Base-by-base conservation (phyloP, 805 yeast genomes). In the Komagataella pastoris region DNA sequence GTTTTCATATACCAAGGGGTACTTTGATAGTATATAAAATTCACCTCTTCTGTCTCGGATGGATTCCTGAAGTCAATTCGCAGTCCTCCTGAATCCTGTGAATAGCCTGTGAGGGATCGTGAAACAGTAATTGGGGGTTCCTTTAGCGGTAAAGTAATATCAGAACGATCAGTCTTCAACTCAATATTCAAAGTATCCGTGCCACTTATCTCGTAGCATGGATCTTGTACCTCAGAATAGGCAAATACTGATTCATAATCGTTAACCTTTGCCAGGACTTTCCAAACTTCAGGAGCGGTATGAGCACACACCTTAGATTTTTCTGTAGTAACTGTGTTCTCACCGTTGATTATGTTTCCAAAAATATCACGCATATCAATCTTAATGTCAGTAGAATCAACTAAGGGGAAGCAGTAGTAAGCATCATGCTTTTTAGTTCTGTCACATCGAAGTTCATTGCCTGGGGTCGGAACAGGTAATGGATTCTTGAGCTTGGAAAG, bases 1-100 rank as follows among this genome's bases (percentile, higher is more conserved):
- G 88, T 66, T 57, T 91, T 77, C 80, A 89, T 83, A 63, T 79
- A 93, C 98, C 98, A 93, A 0, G 99, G 99, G 24, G 89, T 70
- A 0, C 88, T 74, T 64, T 93, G 97, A 57, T 81, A 83, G 58
- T 86, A 85, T 0, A 80, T 66, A 48, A 90, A 70, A 1, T 65
- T 64, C 2, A 80, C 73, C 1, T 76, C 65, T 4, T 67, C 64
- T 6, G 67, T 57, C 2, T 56, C 57, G 0, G 80, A 67, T 1
- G 88, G 86, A 62, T 91, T 93, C n/a, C 69, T 69, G 59, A 91
- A 76, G 8, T 81, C 85, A 0, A 85, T 77, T 61, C 97, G 80
- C 55, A 91, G 72, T 0, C 96, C 97, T 53, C 98, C 98, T 54
- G 79, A 75, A 60, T 88, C 97, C 63, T 86, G 95, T 1, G 96